Evolutionary conservation across 73 alveolate genomes (phyloP).

Genomic region (Stentor roeselii): DNA sequence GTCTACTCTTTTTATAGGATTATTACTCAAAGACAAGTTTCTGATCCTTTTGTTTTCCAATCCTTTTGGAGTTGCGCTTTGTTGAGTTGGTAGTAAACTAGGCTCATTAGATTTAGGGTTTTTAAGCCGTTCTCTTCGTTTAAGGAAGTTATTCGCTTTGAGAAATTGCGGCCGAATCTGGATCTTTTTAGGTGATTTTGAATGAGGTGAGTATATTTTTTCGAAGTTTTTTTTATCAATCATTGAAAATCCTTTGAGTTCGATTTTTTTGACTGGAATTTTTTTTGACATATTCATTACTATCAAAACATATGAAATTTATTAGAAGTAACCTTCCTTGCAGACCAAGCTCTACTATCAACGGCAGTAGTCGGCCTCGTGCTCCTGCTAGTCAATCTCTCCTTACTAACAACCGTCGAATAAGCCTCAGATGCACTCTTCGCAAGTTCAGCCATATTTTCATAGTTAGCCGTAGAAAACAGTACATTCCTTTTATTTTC

Average conservation of each 20-base stretch:
- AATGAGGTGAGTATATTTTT: too few relatives aligned
- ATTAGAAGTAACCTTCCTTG: too few relatives aligned
- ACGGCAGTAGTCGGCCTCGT: neutral
- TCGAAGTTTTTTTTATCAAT: too few relatives aligned
- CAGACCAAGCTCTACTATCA: slow-evolving; percentile 4
- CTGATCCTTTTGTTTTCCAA: neutral
- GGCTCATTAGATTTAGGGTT: neutral
- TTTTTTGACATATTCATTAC: too few relatives aligned
- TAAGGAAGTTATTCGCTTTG: too few relatives aligned
- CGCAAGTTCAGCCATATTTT: slow-evolving; percentile 5
- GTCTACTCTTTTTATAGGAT: neutral
- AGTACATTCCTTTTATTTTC: slow-evolving; percentile 3
- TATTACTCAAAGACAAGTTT: neutral
- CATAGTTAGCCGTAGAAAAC: neutral
- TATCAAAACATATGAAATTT: too few relatives aligned
- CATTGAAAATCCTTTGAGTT: too few relatives aligned
- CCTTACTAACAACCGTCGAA: neutral
- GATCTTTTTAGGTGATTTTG: too few relatives aligned
- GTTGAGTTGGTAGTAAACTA: neutral
- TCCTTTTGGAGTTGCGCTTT: neutral
- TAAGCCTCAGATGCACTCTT: slow-evolving; percentile 21
- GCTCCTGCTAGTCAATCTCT: neutral
- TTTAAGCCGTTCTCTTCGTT: neutral
- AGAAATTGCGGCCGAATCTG: too few relatives aligned
- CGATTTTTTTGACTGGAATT: too few relatives aligned